Base-by-base conservation (phyloP, 176 grass and related monocot genomes). In the Juncus effusus region DNA sequence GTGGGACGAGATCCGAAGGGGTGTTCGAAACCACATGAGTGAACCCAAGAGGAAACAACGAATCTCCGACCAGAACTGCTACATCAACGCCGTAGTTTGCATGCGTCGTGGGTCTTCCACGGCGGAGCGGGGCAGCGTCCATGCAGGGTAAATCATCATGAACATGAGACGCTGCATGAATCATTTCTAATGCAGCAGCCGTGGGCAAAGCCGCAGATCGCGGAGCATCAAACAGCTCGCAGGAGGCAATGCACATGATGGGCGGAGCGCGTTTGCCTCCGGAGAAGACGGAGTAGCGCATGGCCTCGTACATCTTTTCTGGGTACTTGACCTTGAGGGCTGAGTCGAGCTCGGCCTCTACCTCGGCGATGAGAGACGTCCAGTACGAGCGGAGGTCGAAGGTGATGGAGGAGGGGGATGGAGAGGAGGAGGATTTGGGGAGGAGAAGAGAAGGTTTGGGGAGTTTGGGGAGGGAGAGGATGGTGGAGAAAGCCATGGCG, bases 91-190 rank as follows among this genome's bases (percentile, higher is more conserved):
- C 88, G 38, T 77, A 99, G 16, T 79, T 66, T 2, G 88, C 94
- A 67, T 93, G 94, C 49, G 94, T 84, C 36, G 94, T 89, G 2
- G 85, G 94, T 3, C 78, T 77, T 3, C 94, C 94, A 8, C 88
- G 88, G 3, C 94, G 83, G 4, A 82, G 78, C 12, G 85, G 83
- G 40, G 94, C 88, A 3, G 85, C 85, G 42, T 99, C 94, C 65
- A 99, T 89, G 80, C 85, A 99, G 13, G 94, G 94, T 6, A 99
- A 69, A 64, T 99, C 88, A 40, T 99, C 85, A 37, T 99, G 94
- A 16, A 99, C 82, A 57, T 86, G 85, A 13, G 94, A 99, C 3
- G 94, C 94, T 1, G 83, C 88, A 77, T 93, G 88, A 65, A 86
- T 56, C 88, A 99, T 93, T 88, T 99, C 94, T 51, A 99, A 85